Conservation (phyloP, 108 stramenopile genomes). For the Nitzschia putrida region DNA sequence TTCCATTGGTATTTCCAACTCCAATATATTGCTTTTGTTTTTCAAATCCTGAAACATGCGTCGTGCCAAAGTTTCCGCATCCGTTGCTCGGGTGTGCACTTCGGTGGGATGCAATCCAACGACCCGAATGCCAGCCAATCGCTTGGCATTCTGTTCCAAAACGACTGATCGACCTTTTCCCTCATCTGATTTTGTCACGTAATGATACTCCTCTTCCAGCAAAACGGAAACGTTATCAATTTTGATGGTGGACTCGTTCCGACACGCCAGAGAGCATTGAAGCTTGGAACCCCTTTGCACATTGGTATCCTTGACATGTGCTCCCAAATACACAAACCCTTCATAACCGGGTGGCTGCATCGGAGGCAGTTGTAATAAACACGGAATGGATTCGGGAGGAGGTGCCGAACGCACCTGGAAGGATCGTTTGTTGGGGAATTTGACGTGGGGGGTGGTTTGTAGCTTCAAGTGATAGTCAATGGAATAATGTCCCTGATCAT, state of each 20-base stretch:
- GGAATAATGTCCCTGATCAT: slow-evolving; percentile 10
- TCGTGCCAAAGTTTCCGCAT: slow-evolving; percentile 17
- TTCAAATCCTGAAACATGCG: slow-evolving; percentile 26
- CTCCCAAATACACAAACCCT: slow-evolving; percentile 29
- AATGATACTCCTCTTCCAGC: slow-evolving; percentile 35
- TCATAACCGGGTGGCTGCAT: slow-evolving; percentile 13
- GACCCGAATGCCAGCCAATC: slow-evolving; percentile 14
- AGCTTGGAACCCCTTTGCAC: slow-evolving; percentile 26
- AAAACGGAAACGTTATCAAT: slow-evolving; percentile 27
- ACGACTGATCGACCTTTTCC: neutral
- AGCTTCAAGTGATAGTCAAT: slow-evolving; percentile 24
- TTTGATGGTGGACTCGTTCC: slow-evolving; percentile 34
- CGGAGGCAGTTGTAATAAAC: slow-evolving; percentile 28
- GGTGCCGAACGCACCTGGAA: slow-evolving; percentile 6
- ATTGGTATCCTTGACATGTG: slow-evolving; percentile 31
- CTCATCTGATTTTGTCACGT: slow-evolving; percentile 13
- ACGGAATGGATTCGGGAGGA: slow-evolving; percentile 12
- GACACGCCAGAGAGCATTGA: slow-evolving; percentile 37
- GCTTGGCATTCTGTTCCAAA: slow-evolving; percentile 7
- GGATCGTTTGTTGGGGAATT: slow-evolving; percentile 18
- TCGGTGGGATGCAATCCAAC: slow-evolving; percentile 14
- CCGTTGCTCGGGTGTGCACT: slow-evolving; percentile 3
- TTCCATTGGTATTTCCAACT: neutral
- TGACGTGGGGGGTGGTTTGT: neutral
- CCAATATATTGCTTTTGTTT: slow-evolving; percentile 1